Base-by-base conservation (phyloP, 202 grass and related monocot species). In the Setaria italica region DNA sequence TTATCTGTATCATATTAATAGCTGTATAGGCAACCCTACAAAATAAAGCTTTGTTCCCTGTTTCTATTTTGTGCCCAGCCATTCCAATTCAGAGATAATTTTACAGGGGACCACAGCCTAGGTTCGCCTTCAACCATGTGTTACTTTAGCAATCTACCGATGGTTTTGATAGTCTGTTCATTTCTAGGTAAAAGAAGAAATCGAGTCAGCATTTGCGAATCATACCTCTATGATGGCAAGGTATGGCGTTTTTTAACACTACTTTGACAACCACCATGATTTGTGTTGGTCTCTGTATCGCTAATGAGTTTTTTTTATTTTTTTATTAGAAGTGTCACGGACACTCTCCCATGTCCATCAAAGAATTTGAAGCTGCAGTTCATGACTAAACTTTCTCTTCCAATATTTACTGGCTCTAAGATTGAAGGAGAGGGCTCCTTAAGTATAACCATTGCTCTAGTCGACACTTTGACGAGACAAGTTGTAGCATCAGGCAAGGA, bases 181-280 rank as follows among this genome's bases (percentile, higher is more conserved):
- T 72, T 81, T 76, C 53, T 90, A 99, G 97, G 94, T 99, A 33
- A 96, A 95, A 86, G 97, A 99, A 89, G 97, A 99, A 90, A 91
- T 99, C 80, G 97, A 99, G 80, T 81, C 32, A 1, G 97, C 94
- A 0, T 85, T 99, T 81, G 81, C 90, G 16, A 99, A 99, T 82
- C 94, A 97, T 82, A 80, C 85, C 5, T 62, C 43, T 58, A 86
- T 80, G 87, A 85, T 92, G 73, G 81, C 88, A 88, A 92, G 82
- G 94, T 99, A 85, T 35, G 64, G 32, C 4, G 34, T 75, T 67
- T 48, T 67, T 42, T 17, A 47, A 39, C 56, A 65, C 71, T 12
- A 50, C 17, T 79, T 54, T 33, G 56, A 75, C 19, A 46, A 69
- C 8, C 14, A 69, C 19, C 12, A 16, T 75, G 60, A 37, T 13